These are phyloP conservation scores for Colletotrichum endophyticum DNA, from an alignment of 2,329 filamentous ascomycete species.

Conservation along the genomic window DNA sequence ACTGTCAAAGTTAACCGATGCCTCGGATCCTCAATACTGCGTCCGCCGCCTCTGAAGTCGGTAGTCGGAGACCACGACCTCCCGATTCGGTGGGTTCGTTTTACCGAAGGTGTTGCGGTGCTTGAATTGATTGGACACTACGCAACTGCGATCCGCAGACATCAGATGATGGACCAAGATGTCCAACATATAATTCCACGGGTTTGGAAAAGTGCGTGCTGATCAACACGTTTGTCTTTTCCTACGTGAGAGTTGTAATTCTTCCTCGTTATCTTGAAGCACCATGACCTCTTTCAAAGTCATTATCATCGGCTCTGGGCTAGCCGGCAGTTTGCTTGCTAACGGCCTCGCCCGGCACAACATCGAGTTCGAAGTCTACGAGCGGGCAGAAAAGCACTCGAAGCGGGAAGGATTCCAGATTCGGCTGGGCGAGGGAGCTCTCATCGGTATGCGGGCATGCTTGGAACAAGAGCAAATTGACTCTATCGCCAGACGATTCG, in stretches of 20 bases:
- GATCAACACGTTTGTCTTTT: not conserved
- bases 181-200: not conserved
- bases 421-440: not conserved
- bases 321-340: not conserved
- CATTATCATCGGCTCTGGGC: not conserved
- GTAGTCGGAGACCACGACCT: not conserved
- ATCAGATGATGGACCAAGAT: not conserved
- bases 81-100: not conserved
- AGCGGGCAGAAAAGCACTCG: not conserved
- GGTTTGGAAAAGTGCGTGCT: not conserved
- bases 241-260: no score
- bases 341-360: not conserved
- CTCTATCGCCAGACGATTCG: not conserved
- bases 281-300: not conserved
- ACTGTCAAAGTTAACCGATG: fast-evolving
- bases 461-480: not conserved
- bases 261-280: not conserved
- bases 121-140: not conserved
- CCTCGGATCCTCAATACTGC: not conserved
- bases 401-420: not conserved
- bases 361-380: not conserved
- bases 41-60: not conserved
- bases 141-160: not conserved
- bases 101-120: not conserved
- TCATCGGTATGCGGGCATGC: not conserved